phyloP scores from a whole-genome alignment of 1,284 basidiomycete species.

The Stygiomarasmius scandens region DNA sequence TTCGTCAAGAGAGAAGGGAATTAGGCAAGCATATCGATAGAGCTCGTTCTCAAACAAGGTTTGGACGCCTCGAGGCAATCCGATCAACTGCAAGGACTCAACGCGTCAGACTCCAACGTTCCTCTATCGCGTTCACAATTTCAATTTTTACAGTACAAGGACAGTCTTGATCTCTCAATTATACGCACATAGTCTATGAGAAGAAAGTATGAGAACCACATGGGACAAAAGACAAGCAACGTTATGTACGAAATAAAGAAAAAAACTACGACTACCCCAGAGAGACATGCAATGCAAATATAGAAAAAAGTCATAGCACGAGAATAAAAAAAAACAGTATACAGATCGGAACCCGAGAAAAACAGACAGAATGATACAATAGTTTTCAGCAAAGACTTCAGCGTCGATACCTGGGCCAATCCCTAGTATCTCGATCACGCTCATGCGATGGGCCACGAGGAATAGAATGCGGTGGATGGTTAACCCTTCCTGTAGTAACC shows the following conservation, averaged over 20 bases:
- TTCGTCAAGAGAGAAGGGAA: too few relatives aligned
- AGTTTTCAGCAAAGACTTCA: not conserved
- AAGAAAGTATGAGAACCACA: too few relatives aligned
- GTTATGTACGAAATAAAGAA: not conserved
- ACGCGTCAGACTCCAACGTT: too few relatives aligned
- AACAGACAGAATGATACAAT: not conserved
- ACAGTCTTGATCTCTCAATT: too few relatives aligned
- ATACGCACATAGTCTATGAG: too few relatives aligned
- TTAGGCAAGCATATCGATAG: too few relatives aligned
- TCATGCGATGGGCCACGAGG: not conserved
- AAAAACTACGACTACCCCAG: not conserved
- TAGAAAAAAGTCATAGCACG: not conserved
- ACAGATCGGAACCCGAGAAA: not conserved
- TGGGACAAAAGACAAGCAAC: too few relatives aligned
- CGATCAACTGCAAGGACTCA: too few relatives aligned
- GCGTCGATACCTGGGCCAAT: not conserved
- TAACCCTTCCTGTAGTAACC: not conserved
- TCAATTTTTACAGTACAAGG: too few relatives aligned
- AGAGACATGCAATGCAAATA: not conserved
- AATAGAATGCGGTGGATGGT: not conserved
- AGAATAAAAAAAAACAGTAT: not conserved
- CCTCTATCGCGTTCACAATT: too few relatives aligned
- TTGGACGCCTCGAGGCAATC: too few relatives aligned
- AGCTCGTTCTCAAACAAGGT: too few relatives aligned
- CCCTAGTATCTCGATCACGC: not conserved